Evolutionary conservation across 2,329 filamentous ascomycete genomes (phyloP), one percentile per base, ranked within the genome.

Genomic region (Aspergillus glaucus): DNA sequence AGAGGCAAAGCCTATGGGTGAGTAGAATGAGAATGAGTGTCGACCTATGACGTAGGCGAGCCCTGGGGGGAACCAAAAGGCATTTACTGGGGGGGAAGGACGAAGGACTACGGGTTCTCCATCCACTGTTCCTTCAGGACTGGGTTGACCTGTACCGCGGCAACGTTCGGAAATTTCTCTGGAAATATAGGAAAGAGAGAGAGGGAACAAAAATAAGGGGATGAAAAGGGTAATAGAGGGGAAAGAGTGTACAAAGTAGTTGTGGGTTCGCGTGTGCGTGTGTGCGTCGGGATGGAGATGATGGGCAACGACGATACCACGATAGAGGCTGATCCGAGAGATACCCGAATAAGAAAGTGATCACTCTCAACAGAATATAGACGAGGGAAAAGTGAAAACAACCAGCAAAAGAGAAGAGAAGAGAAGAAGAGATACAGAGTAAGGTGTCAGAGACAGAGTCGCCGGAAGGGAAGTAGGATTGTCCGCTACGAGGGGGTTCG

Each of bases 31-130:
- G 37, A 19, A 6, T 10, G 15, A 17, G 54, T 54, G 57, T 56
- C 48, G 50, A 50, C 50, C 48, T 58, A 66, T 66, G 63, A 66
- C 64, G 64, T 66, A 64, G 57, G 26, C 44, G 40, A 50, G 57
- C 53, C 56, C 50, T 55, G 57, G 53, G 49, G 50, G 49, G 50
- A 34, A 52, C 15, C 15, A 40, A 40, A 40, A 19, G 17, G 37
- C 37, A 19, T 40, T 17, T 19, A 40, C 19, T 14, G 41, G 21
- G 21, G 21, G 21, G 19, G 40, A 8, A 24, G 21, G 14, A 43
- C 14, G n/a, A 43, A 14, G 24, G 21, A n/a, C 12, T 19, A 19
- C 37, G 10, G 15, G 17, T 9, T 28, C 26, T 28, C 37, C 37
- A 40, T 21, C 37, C 37, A 40, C 37, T 19, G 37, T 17, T 22